Evolutionary conservation across 441 rosid species (phyloP), one percentile per base, ranked within the genome.

Genomic region (Bruguiera hainesii): DNA sequence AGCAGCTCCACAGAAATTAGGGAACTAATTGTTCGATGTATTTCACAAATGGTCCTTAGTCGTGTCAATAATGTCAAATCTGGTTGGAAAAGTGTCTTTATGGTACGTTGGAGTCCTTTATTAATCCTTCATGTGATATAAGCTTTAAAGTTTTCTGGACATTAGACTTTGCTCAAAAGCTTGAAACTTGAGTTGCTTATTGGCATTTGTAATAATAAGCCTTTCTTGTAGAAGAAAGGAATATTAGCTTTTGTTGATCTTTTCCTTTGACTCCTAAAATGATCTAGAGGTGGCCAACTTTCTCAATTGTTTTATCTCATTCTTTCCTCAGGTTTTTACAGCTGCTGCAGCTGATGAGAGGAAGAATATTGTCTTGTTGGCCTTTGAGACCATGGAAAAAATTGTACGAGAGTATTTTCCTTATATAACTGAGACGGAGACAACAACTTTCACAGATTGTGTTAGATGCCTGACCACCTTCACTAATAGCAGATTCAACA

Each of bases 1-100:
- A 95, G 99, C 78, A 76, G 73, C 76, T 90, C 96, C 51, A 70
- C 86, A 13, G 98, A 95, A 79, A 95, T 95, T 65, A 90, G 90
- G 78, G 99, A 95, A 80, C 75, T 95, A 80, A 90, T 95, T 62
- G 89, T 95, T 81, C 89, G 99, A 73, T 95, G 98, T 81, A 84
- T 95, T 76, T 95, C 97, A 61, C 99, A 95, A 82, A 95, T 95
- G 98, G 99, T 95, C 64, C 96, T 95, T 71, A 87, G 88, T 79
- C 99, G 98, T 31, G 98, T 95, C 71, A 82, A 75, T 72, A 86
- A 92, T 68, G 99, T 95, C 75, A 95, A 92, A 81, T 95, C 99
- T 74, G 99, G 99, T 50, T 92, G 99, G 99, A 95, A 90, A 84
- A 95, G 98, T 78, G 98, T 95, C 77, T 95, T 95, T 76, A 75